Percentiles rank a stretch among this genome's conserved stretches.
Evolutionary conservation across 1,284 basidiomycete genomes (phyloP).

Genomic region (Hortiboletus rubellus): DNA sequence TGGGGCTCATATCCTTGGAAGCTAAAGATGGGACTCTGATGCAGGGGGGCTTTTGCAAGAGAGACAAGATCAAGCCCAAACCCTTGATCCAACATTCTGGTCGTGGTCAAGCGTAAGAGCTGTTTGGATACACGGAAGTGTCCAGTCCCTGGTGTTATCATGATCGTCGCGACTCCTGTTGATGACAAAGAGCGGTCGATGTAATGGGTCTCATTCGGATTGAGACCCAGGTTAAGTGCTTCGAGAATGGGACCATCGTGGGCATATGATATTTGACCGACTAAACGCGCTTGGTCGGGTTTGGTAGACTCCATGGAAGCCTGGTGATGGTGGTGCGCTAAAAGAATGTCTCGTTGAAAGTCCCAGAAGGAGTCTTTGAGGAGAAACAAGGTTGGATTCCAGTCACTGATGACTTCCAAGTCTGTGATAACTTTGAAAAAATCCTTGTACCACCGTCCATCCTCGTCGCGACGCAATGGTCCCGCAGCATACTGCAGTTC

Average conservation of each 20-base stretch:
- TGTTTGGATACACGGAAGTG: slow-evolving; percentile 93
- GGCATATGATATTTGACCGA: slow-evolving; percentile 81
- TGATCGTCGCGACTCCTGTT: slow-evolving; percentile 84
- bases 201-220: slow-evolving; percentile 94
- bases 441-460: slow-evolving; percentile 88
- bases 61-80: slow-evolving; percentile 89
- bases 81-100: slow-evolving; percentile 94
- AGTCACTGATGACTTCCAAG: slow-evolving; percentile 84
- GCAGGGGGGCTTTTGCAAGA: slow-evolving; percentile 90
- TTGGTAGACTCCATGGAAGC: slow-evolving; percentile 47
- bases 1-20: slow-evolving; percentile 63
- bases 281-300: slow-evolving; percentile 63
- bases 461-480: slow-evolving; percentile 71
- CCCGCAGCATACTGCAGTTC: slow-evolving; percentile 80
- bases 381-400: slow-evolving; percentile 82
- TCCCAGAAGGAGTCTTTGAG: slow-evolving; percentile 89
- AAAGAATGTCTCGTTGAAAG: slow-evolving; percentile 84
- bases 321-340: slow-evolving; percentile 83
- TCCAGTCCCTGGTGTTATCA: slow-evolving; percentile 94
- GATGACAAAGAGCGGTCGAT: slow-evolving; percentile 93
- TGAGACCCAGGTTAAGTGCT: slow-evolving; percentile 90
- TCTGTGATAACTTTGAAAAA: slow-evolving; percentile 96
- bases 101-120: slow-evolving; percentile 89
- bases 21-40: slow-evolving; percentile 88
- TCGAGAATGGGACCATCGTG: slow-evolving; percentile 96